Base-by-base conservation (phyloP, 2,329 filamentous ascomycete genomes). In the Fusarium camptoceras region DNA sequence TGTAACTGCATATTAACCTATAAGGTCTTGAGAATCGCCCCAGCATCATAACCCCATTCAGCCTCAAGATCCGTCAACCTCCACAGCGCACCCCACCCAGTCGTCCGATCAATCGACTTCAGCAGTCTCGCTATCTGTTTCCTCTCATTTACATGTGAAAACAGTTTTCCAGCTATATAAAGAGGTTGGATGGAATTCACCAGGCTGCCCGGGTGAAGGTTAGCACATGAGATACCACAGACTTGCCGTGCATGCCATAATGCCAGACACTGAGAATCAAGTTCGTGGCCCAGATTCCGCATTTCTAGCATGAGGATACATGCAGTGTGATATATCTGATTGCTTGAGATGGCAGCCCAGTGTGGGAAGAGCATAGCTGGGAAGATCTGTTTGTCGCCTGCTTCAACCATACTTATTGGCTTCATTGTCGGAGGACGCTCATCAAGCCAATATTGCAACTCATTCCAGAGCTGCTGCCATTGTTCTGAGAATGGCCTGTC, bases 171-270 rank as follows among this genome's bases (percentile, higher is more conserved):
- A 0, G 85, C 85, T 20, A 87, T 77, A 76, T 82, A 86, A 1
- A 87, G 77, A 1, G 85, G 85, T 56, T 86, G 85, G 8, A 86
- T 84, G 12, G 84, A 83, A 60, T 87, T 86, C 34, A 85, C 86
- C 48, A 86, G 68, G 53, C 82, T 85, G 3, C 84, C 85, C 9
- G 81, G 80, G 46, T 86, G 84, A 5, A 80, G 80, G 55, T 87
- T 87, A 5, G 84, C 80, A 37, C 82, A 72, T 3, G 85, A 86
- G 18, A 87, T 87, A 1, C 84, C 85, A 37, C 83, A 85, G 24
- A 87, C 82, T 16, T 83, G 79, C 25, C 83, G 79, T 0, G 83
- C 84, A 70, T 86, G 84, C 84, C 39, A 73, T 20, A 63, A 37
- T 37, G 84, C 84, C 4, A 73, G 50, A 4, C 70, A 72, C 11